These are phyloP conservation scores for Sclerotinia sclerotiorum DNA, from an alignment of 2,329 filamentous ascomycete genomes.

Conservation along the genomic window DNA sequence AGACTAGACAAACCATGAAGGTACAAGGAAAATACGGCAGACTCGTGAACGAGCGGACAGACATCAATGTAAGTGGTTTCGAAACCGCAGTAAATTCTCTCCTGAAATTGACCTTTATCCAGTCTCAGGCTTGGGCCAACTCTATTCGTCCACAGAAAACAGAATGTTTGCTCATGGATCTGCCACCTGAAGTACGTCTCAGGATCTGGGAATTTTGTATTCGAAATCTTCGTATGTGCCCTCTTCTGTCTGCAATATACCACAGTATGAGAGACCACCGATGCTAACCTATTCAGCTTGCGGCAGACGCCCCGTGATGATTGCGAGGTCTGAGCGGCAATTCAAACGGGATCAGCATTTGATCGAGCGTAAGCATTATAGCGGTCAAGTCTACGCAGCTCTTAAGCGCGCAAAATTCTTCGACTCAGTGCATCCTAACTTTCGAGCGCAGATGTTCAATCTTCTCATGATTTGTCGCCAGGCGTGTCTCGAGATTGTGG, in stretches of 20 bases:
- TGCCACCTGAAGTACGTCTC: not conserved
- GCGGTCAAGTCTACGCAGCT: accelerated
- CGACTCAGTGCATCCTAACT: not conserved
- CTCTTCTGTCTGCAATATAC: not conserved
- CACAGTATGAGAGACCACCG: not conserved
- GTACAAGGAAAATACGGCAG: not conserved
- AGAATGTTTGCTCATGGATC: not conserved
- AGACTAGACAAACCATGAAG: slow-evolving; percentile 3
- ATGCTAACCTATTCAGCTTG: not conserved
- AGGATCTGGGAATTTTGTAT: slow-evolving; percentile 1
- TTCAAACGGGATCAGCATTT: not conserved
- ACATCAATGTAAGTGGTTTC: not conserved
- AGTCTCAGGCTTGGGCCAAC: not conserved
- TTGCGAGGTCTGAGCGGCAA: not conserved
- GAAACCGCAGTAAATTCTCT: not conserved
- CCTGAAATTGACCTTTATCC: not conserved
- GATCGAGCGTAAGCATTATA: not conserved
- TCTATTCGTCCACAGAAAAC: not conserved
- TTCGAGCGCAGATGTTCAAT: not conserved
- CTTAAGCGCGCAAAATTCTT: not conserved
- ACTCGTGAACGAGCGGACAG: not conserved
- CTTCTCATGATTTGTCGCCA: slow-evolving; percentile 2
- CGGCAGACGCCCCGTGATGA: not conserved
- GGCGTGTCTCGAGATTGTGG: not conserved
- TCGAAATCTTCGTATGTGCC: not conserved